Percentiles rank a stretch among this genome's conserved stretches.
Conservation (phyloP, 768 basidiomycete genomes). For the Pilatotrama ljubarskyi region DNA sequence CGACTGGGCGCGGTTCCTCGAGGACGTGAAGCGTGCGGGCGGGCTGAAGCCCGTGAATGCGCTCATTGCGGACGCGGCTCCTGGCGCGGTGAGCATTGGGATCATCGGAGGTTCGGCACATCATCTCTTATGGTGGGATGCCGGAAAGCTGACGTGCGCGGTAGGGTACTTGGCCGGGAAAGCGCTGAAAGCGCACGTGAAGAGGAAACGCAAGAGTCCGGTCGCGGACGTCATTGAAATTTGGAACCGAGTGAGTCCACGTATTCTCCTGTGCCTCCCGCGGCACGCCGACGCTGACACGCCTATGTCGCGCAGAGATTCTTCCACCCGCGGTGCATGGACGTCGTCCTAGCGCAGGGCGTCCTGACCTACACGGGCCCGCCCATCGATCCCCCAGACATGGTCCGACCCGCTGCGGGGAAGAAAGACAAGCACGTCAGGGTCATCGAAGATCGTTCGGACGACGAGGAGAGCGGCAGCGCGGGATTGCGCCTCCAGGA, state of each 20-base stretch:
- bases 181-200: conserved; percentile 5
- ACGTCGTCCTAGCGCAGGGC: conserved; percentile 21
- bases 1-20: conserved; percentile 41
- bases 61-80: conserved; percentile 16
- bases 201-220: conserved; percentile 23
- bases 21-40: conserved; percentile 3
- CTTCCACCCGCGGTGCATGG: conserved; percentile 23
- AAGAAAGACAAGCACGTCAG: neutral
- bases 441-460: neutral
- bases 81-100: conserved; percentile 11
- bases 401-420: neutral
- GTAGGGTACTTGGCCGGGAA: conserved; percentile 4
- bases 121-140: no score
- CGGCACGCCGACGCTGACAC: neutral
- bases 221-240: conserved; percentile 44
- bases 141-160: neutral
- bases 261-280: neutral
- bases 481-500: neutral
- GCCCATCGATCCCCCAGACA: conserved; percentile 11
- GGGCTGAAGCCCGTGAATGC: conserved; percentile 3
- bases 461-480: neutral
- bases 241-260: conserved; percentile 51
- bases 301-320: conserved; percentile 8
- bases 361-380: conserved; percentile 16
- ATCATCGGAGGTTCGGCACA: conserved; percentile 5